Evolutionary conservation across 139 green algal genomes (phyloP), one percentile per base, ranked within the genome.

Genomic region (Volvox africanus): DNA sequence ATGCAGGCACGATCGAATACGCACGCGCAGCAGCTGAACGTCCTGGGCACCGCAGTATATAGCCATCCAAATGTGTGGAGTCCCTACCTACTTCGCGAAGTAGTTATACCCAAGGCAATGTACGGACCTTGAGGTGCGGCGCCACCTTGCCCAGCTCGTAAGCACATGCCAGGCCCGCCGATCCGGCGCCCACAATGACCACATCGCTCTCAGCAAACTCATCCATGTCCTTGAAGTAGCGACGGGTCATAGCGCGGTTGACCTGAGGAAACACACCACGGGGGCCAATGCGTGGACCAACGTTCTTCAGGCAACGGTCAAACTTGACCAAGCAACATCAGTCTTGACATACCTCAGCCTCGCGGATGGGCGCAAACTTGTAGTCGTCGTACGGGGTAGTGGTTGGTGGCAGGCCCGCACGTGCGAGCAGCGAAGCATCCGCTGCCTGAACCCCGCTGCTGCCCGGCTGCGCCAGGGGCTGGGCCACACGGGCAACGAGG

Each of bases 141-240:
- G 97, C 93, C 2, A 94, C 85, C 95, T 99, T 99, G 93, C 93
- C 95, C 20, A 99, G 95, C 96, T 99, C 98, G 73, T 98, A 99
- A 0, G 98, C 98, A 93, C 96, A 98, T 6, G 95, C 95, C 26
- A 99, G 96, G 80, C 98, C 98, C 17, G 97, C 96, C 21, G 92
- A 96, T 77, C 96, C 95, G 44, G 96, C 97, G 32, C 97, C 97
- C n/a, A 96, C 93, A 80, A 98, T 97, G 16, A 97, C 91, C 26
- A 95, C 93, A 44, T 98, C 96, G n/a, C 75, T 89, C 86, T 97
- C 96, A 17, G 98, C 98, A 79, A 97, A 97, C 36, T 96, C 93
- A 89, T 99, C 90, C 90, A 99, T 91, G 92, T 99, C 97, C 20
- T 94, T 95, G 92, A 99, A 98, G 97, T 99, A 99, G 78, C 98